Evolutionary conservation across 495 filamentous ascomycete genomes (phyloP), one percentile per base, ranked within the genome.

Genomic region (Trichoderma erinaceum): DNA sequence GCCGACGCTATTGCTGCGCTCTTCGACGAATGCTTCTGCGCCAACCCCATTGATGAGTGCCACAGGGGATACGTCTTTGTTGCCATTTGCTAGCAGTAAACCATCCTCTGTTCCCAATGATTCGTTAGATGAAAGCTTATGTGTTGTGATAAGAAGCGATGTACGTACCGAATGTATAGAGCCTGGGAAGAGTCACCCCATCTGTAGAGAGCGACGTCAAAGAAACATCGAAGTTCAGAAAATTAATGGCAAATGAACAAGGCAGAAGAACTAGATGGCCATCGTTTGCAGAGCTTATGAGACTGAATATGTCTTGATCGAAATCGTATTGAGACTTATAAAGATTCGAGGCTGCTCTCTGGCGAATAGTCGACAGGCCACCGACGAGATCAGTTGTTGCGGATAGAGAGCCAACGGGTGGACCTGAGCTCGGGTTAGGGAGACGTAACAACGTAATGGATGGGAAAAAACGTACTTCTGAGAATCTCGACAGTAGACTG

Each of bases 241-340:
- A 61, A 75, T 4, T 35, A 65, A 66, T 76, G 77, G 4, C 58
- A 70, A 66, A 72, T 73, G 66, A 78, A 75, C 44, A 75, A 67
- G 64, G 77, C 74, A 6, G 69, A 61, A 25, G 63, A 21, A 66
- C 70, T 76, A 87, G 77, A 66, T 86, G 84, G 3, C 82, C 81
- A 70, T 86, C 83, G 67, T 85, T 76, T 0, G 83, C 82, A 0
- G 78, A 76, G 8, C 65, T 56, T n/a, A 84, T 70, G 6, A 82
- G 73, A 10, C 73, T 66, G 29, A 71, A 69, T 18, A 86, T 73
- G 11, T 80, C 79, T 11, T 78, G 58, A 29, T 84, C 82, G 70
- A 85, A 84, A 6, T 86, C 80, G 67, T 79, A 85, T 69, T 86
- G 56, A 4, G 56, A 61, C 25, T 61, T 29, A 12, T 61, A 61